These are phyloP conservation scores for Parachlorella kessleri DNA, from an alignment of 139 green algal species.

Conservation along the genomic window DNA sequence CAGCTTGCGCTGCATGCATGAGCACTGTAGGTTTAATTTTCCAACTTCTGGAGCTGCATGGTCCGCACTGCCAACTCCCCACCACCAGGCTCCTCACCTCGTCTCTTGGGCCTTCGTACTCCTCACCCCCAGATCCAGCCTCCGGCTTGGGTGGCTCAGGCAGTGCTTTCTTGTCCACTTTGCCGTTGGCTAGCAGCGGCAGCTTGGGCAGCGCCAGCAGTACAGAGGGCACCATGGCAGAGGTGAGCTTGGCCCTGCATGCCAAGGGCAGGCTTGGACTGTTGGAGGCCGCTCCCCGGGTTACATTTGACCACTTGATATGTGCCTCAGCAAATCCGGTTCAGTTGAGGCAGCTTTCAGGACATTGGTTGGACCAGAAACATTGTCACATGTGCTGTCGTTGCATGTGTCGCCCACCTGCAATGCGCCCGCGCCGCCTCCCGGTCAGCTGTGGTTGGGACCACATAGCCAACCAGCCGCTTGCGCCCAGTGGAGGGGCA, in stretches of 20 bases:
- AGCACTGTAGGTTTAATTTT: too few relatives aligned
- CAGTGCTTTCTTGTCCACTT: slow-evolving; percentile 20
- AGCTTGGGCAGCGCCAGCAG: slow-evolving; percentile 26
- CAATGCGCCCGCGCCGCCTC: background rate
- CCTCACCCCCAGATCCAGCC: background rate
- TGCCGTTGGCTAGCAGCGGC: slow-evolving; percentile 35
- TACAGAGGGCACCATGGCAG: slow-evolving; percentile 30
- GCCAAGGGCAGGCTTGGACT: too few relatives aligned
- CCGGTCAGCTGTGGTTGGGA: background rate
- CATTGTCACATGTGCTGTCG: too few relatives aligned
- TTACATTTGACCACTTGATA: too few relatives aligned
- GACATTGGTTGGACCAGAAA: too few relatives aligned
- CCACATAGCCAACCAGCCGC: slow-evolving; percentile 29
- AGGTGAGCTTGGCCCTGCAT: background rate
- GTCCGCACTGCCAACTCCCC: too few relatives aligned
- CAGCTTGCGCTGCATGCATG: too few relatives aligned
- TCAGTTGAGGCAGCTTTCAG: too few relatives aligned
- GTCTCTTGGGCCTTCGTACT: background rate
- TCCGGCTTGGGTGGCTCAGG: background rate
- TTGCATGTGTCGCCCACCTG: too few relatives aligned
- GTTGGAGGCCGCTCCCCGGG: too few relatives aligned
- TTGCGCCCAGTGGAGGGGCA: background rate
- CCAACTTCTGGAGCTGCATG: too few relatives aligned
- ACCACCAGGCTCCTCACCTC: background rate
- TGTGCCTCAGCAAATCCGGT: too few relatives aligned